These are phyloP conservation scores for Thymus quinquecostatus DNA, from an alignment of 257 asterid genomes.

Conservation along the genomic window DNA sequence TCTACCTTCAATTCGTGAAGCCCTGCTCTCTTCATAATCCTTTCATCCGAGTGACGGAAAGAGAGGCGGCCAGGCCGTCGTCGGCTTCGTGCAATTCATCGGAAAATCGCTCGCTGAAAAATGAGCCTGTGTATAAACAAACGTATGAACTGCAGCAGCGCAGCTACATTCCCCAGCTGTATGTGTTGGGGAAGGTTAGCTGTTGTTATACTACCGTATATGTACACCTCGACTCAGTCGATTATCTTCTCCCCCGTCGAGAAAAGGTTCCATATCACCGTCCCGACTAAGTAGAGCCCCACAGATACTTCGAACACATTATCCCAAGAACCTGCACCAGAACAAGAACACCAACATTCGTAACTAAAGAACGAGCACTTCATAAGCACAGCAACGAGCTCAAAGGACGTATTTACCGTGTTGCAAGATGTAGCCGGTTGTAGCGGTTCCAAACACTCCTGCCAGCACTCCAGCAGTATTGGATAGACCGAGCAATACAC, in stretches of 20 bases:
- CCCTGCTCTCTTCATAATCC: constrained; percentile 8
- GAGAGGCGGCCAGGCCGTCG: background rate
- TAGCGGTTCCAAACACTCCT: constrained; percentile 89
- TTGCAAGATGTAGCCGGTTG: constrained; percentile 93
- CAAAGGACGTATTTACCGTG: constrained; percentile 55
- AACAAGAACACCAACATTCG: background rate
- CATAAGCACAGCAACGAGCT: background rate
- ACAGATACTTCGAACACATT: constrained; percentile 79
- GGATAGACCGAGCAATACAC: constrained; percentile 87
- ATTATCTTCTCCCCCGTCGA: constrained; percentile 86
- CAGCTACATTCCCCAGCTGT: constrained; percentile 1
- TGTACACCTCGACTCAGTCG: constrained; percentile 38
- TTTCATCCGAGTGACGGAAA: background rate
- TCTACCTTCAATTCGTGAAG: constrained; percentile 15
- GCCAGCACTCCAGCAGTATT: constrained; percentile 96
- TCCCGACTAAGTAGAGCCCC: constrained; percentile 78
- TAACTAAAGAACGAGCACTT: too few species aligned
- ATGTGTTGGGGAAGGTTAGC: background rate
- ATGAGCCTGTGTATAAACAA: background rate
- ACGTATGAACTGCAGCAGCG: constrained; percentile 8
- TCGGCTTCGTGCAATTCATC: background rate
- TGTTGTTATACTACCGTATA: background rate
- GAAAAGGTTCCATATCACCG: constrained; percentile 83
- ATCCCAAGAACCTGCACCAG: constrained; percentile 74
- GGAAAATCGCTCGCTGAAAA: background rate